phyloP scores from a whole-genome alignment of 2,329 filamentous ascomycete genomes.

The Talaromyces sp. region DNA sequence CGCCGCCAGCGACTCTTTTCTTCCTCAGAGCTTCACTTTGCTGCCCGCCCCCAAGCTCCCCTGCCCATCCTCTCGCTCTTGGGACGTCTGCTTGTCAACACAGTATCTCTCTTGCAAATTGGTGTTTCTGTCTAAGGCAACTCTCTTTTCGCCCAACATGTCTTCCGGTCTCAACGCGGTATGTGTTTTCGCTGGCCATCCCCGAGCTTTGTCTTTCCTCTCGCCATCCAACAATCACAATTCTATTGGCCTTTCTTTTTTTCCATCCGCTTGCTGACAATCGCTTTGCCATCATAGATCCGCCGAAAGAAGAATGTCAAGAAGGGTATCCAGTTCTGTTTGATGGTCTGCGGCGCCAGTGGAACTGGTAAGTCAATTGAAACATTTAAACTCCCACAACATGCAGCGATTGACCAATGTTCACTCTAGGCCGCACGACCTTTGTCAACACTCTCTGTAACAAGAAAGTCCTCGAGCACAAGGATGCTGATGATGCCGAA shows the following conservation, averaged over 20 bases:
- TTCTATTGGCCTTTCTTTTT: neutral
- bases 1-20: conserved; percentile 14
- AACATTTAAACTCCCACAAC: neutral
- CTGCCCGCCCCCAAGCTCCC: conserved; percentile 12
- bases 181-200: conserved; percentile 30
- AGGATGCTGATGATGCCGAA: conserved; percentile 85
- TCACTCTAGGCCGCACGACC: conserved; percentile 74
- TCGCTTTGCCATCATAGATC: conserved; percentile 58
- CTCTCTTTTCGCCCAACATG: conserved; percentile 35
- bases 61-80: conserved; percentile 16
- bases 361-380: conserved; percentile 70
- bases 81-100: conserved; percentile 11
- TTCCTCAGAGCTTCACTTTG: conserved; percentile 14
- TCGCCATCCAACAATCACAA: neutral
- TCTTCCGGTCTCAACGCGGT: conserved; percentile 51
- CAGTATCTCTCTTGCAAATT: neutral
- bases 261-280: neutral
- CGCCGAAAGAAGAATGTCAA: conserved; percentile 99
- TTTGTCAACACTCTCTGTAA: conserved; percentile 99
- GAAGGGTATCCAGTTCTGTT: conserved; percentile 99
- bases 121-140: neutral
- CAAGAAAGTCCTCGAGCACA: conserved; percentile 83
- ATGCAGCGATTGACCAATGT: neutral
- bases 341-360: conserved; percentile 99
- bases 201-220: conserved; percentile 9